Conservation (phyloP, 1,139 yeast species). For the Protomyces lactucae-debilis region DNA sequence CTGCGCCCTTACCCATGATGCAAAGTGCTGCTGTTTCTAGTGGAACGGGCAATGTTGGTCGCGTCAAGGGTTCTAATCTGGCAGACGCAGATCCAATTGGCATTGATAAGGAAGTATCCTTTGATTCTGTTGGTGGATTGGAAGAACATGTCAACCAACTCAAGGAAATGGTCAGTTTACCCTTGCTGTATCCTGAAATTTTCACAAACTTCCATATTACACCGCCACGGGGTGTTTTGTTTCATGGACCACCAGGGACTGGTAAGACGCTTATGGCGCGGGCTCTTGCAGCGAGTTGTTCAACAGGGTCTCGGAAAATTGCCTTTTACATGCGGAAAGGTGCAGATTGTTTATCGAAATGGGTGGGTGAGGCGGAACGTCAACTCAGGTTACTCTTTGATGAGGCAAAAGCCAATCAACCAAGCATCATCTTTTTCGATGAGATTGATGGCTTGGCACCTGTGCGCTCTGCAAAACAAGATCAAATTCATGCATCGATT, state of each 20-base stretch:
- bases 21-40: constrained; percentile 28
- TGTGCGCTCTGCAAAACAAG: constrained; percentile 93
- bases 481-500: constrained; percentile 95
- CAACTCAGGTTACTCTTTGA: constrained; percentile 84
- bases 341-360: constrained; percentile 92
- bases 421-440: constrained; percentile 90
- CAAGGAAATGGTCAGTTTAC: constrained; percentile 95
- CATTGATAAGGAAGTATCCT: constrained; percentile 86
- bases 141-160: constrained; percentile 81
- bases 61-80: constrained; percentile 50
- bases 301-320: constrained; percentile 72
- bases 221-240: constrained; percentile 95
- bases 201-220: constrained; percentile 86
- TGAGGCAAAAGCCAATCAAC: constrained; percentile 94
- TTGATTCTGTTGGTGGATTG: constrained; percentile 85
- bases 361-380: constrained; percentile 99
- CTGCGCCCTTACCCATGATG: background rate
- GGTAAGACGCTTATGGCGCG: constrained; percentile 98
- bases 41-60: constrained; percentile 39
- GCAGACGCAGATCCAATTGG: constrained; percentile 97
- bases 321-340: constrained; percentile 98
- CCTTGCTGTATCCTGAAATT: constrained; percentile 86
- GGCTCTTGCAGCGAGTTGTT: constrained; percentile 92
- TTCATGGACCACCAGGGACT: constrained; percentile 99
- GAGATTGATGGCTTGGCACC: constrained; percentile 98